These are phyloP conservation scores for Neopestalotiopsis sp. DNA, from an alignment of 2,329 filamentous ascomycete species.

Conservation along the genomic window DNA sequence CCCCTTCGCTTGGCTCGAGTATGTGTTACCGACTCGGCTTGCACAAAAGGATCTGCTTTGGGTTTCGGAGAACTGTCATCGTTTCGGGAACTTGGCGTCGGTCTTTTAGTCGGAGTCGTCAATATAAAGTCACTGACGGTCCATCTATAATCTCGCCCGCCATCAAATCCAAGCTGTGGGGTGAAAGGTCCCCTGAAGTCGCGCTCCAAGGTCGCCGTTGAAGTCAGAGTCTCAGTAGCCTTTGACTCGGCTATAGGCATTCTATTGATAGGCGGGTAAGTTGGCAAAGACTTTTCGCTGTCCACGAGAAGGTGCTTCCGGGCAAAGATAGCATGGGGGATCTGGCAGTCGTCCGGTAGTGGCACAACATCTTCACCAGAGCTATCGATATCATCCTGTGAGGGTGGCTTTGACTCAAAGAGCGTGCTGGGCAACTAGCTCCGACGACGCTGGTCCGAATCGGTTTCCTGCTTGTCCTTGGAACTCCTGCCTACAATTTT, in stretches of 20 bases:
- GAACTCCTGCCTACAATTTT: constrained; percentile 25
- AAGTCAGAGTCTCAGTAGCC: constrained; percentile 39
- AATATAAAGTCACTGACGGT: constrained; percentile 22
- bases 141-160: constrained; percentile 49
- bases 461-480: constrained; percentile 25
- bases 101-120: background rate
- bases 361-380: constrained; percentile 27
- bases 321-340: constrained; percentile 51
- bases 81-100: background rate
- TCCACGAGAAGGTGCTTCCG: constrained; percentile 45
- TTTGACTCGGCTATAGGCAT: constrained; percentile 49
- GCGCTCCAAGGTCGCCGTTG: constrained; percentile 35
- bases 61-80: background rate
- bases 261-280: constrained; percentile 37
- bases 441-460: constrained; percentile 28
- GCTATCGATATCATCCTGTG: constrained; percentile 24
- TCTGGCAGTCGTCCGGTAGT: constrained; percentile 39
- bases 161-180: constrained; percentile 50
- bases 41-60: background rate
- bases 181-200: constrained; percentile 49
- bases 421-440: constrained; percentile 33
- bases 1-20: constrained; percentile 17
- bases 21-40: constrained; percentile 10
- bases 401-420: constrained; percentile 24
- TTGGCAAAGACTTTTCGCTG: constrained; percentile 37